Evolutionary conservation across 2,329 filamentous ascomycete genomes (phyloP), one percentile per base, ranked within the genome.

Genomic region (Aspergillus jensenii): DNA sequence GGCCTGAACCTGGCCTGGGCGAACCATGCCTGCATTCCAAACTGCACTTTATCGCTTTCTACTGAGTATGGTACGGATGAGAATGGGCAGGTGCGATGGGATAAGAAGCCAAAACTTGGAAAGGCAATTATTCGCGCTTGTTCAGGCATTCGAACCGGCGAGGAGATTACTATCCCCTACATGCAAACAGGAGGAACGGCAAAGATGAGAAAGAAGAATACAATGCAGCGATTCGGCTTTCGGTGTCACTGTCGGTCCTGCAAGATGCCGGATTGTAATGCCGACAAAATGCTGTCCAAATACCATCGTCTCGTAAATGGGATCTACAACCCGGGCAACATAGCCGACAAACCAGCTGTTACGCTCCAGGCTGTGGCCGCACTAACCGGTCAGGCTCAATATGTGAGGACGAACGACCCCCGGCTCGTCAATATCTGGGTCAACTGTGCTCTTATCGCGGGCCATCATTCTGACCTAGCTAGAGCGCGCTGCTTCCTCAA

Each of bases 21-120:
- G 17, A 70, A 71, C 21, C 69, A 71, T 56, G 59, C 64, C 3
- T 71, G 69, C 35, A 39, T 62, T 3, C 65, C 69, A 0, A 71
- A 70, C 17, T 61, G 59, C 14, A 58, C 55, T 8, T 23, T 68
- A 44, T 35, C 45, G 2, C 21, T 59, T n/a, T 27, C 57, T n/a
- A 51, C n/a, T 27, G 17, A 44, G 3, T 59, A 57, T n/a, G 52
- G 56, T 2, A 49, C 14, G 11, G 45, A 49, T 37, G 17, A 55
- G 9, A 25, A 43, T 25, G 53, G 43, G 15, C 31, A 23, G 21
- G 35, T 17, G 0, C 4, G 15, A 7, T 41, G 19, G 19, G 12
- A 46, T 19, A 21, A 19, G 9, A 35, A 37, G 25, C 45, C 57
- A 2, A 33, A 12, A 3, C 17, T 59, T 2, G 49, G 33, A 8